Percentiles rank a stretch among this genome's conserved stretches.
phyloP scores from a whole-genome alignment of 1,284 basidiomycete species.

The Puccinia hordei region DNA sequence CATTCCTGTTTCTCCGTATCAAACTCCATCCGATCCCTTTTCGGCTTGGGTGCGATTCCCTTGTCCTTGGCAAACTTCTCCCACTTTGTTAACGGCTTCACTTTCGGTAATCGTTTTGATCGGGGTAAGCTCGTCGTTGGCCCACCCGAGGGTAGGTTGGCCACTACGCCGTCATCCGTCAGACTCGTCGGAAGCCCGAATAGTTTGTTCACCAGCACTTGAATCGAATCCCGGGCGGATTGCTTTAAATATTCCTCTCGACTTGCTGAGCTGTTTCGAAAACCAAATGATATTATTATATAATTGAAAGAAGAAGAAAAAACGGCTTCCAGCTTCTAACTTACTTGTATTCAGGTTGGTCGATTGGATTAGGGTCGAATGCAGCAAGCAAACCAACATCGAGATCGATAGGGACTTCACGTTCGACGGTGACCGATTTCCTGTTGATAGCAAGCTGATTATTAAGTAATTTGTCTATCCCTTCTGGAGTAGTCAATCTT shows the following conservation, averaged over 20 bases:
- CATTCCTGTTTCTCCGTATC: conserved; percentile 93
- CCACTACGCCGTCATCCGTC: conserved; percentile 80
- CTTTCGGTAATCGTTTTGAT: conserved; percentile 87
- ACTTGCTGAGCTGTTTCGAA: conserved; percentile 65
- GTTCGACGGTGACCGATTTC: conserved; percentile 71
- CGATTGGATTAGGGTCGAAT: conserved; percentile 82
- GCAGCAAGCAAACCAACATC: conserved; percentile 82
- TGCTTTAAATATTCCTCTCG: conserved; percentile 77
- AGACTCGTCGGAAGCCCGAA: conserved; percentile 78
- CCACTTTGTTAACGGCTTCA: conserved; percentile 93
- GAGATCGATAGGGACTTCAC: conserved; percentile 76
- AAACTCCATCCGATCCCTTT: conserved; percentile 80
- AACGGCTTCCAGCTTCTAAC: conserved; percentile 56
- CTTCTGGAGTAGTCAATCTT: not conserved
- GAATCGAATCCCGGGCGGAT: conserved; percentile 81
- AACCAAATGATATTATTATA: not conserved
- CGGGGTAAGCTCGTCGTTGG: conserved; percentile 78
- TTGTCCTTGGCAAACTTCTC: conserved; percentile 91
- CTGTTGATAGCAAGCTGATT: conserved; percentile 59
- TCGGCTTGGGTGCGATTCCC: conserved; percentile 78
- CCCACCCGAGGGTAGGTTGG: conserved; percentile 69
- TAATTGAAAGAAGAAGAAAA: no score
- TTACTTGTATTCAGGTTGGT: conserved; percentile 75
- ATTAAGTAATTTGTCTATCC: not conserved
- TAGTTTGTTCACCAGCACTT: conserved; percentile 75